Evolutionary conservation across 768 basidiomycete species (phyloP), one percentile per base, ranked within the genome.

Genomic region (Suillus decipiens): DNA sequence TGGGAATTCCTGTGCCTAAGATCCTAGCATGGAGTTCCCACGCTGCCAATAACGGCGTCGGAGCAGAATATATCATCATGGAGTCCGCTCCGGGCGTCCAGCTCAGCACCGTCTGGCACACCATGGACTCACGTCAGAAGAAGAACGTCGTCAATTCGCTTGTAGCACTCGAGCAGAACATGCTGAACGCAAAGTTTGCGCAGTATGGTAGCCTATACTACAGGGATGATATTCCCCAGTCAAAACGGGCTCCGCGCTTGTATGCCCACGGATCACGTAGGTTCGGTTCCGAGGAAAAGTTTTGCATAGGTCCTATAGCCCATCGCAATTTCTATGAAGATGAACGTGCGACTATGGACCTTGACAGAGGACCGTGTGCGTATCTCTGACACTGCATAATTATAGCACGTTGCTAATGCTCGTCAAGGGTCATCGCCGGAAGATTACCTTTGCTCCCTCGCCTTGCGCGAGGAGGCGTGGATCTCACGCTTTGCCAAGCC

Each of bases 281-380:
- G 57, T 65, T 65, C n/a, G 58, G 64, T 37, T 64, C 65, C 43
- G 64, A 64, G 50, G 65, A 64, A 43, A 73, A 67, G 62, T 75
- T 70, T 60, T 65, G 75, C 50, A 73, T 78, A 36, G 77, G 77
- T 45, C 77, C 75, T 10, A 67, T 68, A 48, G 65, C 68, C 24
- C 68, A 76, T 60, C 57, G 69, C 15, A 65, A 66, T 28, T 76
- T 70, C 65, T 73, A 73, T 68, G 65, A 69, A 28, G 69, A 69
- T 55, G 72, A 72, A 55, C 65, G 76, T 37, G 69, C 61, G 15
- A 12, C 53, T 41, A 64, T 77, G 70, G 43, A 67, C 41, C 39
- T 71, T 17, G 60, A 77, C 61, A 68, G 74, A 54, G 77, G 77
- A 53, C 77, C 77, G 50, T 77, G 77, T 77, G 67, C 56, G 72